These are phyloP conservation scores for Populus pruinosa DNA, from an alignment of 345 rosid genomes.

Conservation along the genomic window DNA sequence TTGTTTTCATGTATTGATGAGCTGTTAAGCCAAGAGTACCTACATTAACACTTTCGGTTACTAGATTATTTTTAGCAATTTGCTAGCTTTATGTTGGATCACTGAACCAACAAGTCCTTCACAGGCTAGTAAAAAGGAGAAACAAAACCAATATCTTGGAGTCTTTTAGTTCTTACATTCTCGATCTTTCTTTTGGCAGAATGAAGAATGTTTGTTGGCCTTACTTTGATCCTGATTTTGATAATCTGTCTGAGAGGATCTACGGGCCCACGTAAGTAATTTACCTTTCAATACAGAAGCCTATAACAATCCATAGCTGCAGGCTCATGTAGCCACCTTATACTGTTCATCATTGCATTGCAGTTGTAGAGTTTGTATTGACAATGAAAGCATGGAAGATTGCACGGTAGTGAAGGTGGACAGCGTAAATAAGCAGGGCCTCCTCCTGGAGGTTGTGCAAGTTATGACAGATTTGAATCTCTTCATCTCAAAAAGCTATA, in stretches of 20 bases:
- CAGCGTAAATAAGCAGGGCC: conserved; percentile 67
- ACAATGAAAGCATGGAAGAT: conserved; percentile 67
- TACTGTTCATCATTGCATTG: not conserved
- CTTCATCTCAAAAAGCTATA: conserved; percentile 55
- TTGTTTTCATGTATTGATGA: not conserved
- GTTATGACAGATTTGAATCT: conserved; percentile 72
- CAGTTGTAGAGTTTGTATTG: conserved; percentile 73
- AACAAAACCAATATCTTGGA: not conserved
- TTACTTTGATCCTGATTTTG: conserved; percentile 84
- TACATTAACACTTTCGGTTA: not conserved
- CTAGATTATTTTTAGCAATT: not conserved
- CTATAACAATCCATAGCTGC: not conserved
- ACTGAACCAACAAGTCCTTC: not conserved
- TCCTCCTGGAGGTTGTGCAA: conserved; percentile 75
- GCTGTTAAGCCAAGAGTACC: not conserved
- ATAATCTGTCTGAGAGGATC: conserved; percentile 58
- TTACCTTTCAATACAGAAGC: not conserved
- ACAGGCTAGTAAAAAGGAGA: not conserved
- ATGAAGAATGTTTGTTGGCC: conserved; percentile 73
- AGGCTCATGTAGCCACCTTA: not conserved
- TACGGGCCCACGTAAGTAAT: conserved; percentile 58
- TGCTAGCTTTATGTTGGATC: not conserved
- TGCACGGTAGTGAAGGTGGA: conserved; percentile 69
- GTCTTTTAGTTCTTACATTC: not conserved
- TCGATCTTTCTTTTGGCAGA: conserved; percentile 19